phyloP scores from a whole-genome alignment of 208 protist genomes.

The Crithidia thermophila region DNA sequence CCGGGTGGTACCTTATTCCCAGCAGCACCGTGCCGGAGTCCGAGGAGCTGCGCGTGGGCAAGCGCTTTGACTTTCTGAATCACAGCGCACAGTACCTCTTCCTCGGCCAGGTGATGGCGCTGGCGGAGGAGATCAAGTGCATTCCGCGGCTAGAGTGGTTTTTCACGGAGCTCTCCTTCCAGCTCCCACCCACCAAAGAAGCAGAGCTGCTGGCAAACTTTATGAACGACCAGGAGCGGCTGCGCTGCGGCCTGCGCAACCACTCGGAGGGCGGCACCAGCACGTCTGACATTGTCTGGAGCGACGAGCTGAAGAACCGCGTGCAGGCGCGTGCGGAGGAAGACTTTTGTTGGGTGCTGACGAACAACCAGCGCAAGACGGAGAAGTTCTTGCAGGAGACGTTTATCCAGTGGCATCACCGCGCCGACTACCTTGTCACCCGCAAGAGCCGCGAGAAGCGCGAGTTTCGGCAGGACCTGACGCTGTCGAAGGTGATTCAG shows the following conservation, averaged over 20 bases:
- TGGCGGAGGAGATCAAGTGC: constrained; percentile 79
- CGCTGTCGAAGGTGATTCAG: constrained; percentile 81
- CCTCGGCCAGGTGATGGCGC: constrained; percentile 79
- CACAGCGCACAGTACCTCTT: constrained; percentile 84
- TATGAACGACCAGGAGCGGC: constrained; percentile 86
- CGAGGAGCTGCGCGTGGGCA: constrained; percentile 65
- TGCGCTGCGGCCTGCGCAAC: constrained; percentile 81
- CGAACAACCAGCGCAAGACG: constrained; percentile 69
- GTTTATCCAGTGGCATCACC: constrained; percentile 88
- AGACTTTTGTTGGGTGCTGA: constrained; percentile 88
- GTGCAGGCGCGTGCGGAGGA: constrained; percentile 50
- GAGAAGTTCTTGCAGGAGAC: constrained; percentile 85
- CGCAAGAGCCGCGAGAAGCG: constrained; percentile 88
- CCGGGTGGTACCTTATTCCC: constrained; percentile 71
- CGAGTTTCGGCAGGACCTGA: constrained; percentile 85
- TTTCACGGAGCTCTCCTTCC: constrained; percentile 73
- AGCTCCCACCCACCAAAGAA: constrained; percentile 61
- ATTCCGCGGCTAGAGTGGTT: constrained; percentile 85
- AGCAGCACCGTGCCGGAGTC: constrained; percentile 36
- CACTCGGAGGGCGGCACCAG: constrained; percentile 60
- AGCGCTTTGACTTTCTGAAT: constrained; percentile 83
- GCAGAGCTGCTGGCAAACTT: constrained; percentile 80
- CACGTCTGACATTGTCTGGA: constrained; percentile 68
- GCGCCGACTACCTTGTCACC: constrained; percentile 87
- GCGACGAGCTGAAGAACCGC: constrained; percentile 59